Conservation (phyloP, 2,329 filamentous ascomycete genomes). For the Xylariomycetidae sp. region DNA sequence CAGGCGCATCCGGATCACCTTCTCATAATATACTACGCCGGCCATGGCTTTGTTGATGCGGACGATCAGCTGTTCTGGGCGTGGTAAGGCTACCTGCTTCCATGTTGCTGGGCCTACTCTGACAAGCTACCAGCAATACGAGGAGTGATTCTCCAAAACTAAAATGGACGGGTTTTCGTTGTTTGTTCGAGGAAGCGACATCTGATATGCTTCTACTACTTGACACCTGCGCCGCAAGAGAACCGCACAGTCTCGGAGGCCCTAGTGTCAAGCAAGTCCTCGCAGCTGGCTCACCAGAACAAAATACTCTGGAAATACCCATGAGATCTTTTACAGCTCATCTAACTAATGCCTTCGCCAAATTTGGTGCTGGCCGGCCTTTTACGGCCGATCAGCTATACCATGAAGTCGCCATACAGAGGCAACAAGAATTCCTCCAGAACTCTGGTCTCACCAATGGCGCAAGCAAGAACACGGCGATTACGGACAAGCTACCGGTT, state of each 20-base stretch:
- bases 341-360: slow-evolving; percentile 50
- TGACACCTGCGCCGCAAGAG: slow-evolving; percentile 55
- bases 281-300: slow-evolving; percentile 54
- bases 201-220: slow-evolving; percentile 60
- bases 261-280: slow-evolving; percentile 59
- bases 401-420: slow-evolving; percentile 47
- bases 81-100: slow-evolving; percentile 45
- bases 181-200: slow-evolving; percentile 57
- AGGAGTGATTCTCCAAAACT: slow-evolving; percentile 56
- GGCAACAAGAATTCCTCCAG: slow-evolving; percentile 40
- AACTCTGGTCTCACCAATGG: slow-evolving; percentile 43
- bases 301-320: slow-evolving; percentile 37
- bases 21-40: slow-evolving; percentile 61
- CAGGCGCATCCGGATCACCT: slow-evolving; percentile 54
- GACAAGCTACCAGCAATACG: slow-evolving; percentile 44
- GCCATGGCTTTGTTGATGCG: slow-evolving; percentile 52
- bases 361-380: slow-evolving; percentile 46
- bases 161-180: slow-evolving; percentile 60
- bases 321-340: slow-evolving; percentile 55
- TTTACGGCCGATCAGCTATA: slow-evolving; percentile 54
- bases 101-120: slow-evolving; percentile 27
- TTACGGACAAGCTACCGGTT: slow-evolving; percentile 38
- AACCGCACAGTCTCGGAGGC: slow-evolving; percentile 45
- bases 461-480: slow-evolving; percentile 29
- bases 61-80: slow-evolving; percentile 64